Evolutionary conservation across 148 eudicot species (phyloP).

Genomic region (Simmondsia chinensis): DNA sequence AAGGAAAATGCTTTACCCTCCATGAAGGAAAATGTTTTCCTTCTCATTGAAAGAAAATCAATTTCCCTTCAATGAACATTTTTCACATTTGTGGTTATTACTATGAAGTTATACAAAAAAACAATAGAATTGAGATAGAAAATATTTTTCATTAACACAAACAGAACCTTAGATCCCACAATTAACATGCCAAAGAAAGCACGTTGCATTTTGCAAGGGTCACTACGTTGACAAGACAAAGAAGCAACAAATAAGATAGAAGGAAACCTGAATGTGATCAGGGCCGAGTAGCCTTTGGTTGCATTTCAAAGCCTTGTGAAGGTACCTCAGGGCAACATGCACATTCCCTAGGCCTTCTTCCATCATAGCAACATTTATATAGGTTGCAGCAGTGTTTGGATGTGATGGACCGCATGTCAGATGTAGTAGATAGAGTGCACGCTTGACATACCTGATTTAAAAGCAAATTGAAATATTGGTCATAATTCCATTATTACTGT

Average conservation of each 20-base stretch:
- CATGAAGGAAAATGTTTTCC: no score
- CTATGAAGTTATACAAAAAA: no score
- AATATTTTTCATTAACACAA: background rate
- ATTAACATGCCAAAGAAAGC: background rate
- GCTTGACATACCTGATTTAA: slow-evolving; percentile 74
- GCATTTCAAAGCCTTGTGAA: slow-evolving; percentile 97
- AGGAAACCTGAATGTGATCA: slow-evolving; percentile 92
- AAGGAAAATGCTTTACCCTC: no score
- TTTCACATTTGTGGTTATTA: no score
- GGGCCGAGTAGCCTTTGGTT: slow-evolving; percentile 98
- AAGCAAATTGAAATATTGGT: background rate
- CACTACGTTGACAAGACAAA: no score
- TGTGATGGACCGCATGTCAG: slow-evolving; percentile 99
- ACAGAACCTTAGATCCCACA: background rate
- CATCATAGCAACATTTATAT: slow-evolving; percentile 99
- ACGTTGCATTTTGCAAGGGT: background rate
- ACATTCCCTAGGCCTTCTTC: slow-evolving; percentile 99
- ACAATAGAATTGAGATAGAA: background rate
- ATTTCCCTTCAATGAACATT: no score
- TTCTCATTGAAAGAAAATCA: no score
- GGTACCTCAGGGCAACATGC: slow-evolving; percentile 97
- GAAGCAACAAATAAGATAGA: slow-evolving; percentile 4
- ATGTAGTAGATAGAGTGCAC: slow-evolving; percentile 92
- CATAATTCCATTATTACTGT: background rate
- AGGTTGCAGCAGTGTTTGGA: slow-evolving; percentile 99